phyloP scores from a whole-genome alignment of 2,329 filamentous ascomycete genomes.

The Diaporthe velutina region DNA sequence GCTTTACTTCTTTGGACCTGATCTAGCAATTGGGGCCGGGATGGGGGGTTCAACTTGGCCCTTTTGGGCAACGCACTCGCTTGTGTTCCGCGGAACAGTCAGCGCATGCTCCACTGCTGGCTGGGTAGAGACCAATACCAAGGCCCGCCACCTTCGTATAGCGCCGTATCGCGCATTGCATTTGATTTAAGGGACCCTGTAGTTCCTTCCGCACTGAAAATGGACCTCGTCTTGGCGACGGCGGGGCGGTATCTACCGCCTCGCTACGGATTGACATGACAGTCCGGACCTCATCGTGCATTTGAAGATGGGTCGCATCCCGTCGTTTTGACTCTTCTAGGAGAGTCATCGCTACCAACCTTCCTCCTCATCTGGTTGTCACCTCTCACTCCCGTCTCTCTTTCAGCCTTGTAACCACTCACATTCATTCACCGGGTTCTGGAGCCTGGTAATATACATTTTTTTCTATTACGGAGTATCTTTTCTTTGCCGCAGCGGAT shows the following conservation, averaged over 20 bases:
- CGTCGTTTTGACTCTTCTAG: background rate
- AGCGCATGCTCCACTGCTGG: background rate
- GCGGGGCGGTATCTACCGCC: background rate
- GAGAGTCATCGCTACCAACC: background rate
- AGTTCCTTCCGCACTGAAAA: background rate
- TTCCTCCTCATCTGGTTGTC: background rate
- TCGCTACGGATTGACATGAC: background rate
- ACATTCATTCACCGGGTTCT: background rate
- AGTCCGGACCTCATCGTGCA: background rate
- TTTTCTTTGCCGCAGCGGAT: fast-evolving
- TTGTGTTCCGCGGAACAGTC: background rate
- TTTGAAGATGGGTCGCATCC: background rate
- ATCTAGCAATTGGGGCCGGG: background rate
- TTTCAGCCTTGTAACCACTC: background rate
- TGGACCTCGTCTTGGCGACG: background rate
- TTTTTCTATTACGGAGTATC: background rate
- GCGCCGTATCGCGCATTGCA: background rate
- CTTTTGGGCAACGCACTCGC: background rate
- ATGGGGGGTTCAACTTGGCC: background rate
- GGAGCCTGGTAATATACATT: background rate
- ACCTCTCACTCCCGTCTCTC: background rate
- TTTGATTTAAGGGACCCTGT: background rate
- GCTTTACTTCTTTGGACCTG: background rate
- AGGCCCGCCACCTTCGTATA: background rate
- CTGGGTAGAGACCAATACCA: background rate